phyloP scores from a whole-genome alignment of 2,329 filamentous ascomycete genomes.

The Fusarium sp. region DNA sequence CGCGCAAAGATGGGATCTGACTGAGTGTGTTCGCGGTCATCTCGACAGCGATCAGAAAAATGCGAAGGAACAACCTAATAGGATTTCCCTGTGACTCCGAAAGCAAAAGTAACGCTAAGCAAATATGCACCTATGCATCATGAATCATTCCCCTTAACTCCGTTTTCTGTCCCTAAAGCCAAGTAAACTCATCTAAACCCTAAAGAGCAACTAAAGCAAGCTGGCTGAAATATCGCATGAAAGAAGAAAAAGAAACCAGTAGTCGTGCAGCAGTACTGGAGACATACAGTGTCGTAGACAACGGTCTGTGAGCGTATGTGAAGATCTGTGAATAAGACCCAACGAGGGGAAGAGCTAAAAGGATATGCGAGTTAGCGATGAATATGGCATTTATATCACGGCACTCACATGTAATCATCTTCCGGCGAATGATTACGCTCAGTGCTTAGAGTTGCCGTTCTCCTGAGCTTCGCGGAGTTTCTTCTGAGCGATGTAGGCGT shows the following conservation, averaged over 20 bases:
- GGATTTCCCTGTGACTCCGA: no score
- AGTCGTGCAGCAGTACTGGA: background rate
- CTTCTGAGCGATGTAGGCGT: constrained; percentile 45
- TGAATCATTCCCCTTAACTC: background rate
- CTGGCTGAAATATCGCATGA: background rate
- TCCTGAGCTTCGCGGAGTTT: background rate
- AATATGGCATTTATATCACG: accelerated
- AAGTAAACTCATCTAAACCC: background rate
- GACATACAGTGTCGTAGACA: background rate
- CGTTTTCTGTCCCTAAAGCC: background rate
- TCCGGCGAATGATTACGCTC: no score
- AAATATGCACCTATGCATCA: background rate
- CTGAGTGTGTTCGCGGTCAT: background rate
- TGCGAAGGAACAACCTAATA: background rate
- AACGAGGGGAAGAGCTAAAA: background rate
- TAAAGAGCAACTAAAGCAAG: background rate
- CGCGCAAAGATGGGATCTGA: accelerated
- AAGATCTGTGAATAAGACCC: background rate
- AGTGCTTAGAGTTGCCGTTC: background rate
- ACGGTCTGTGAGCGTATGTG: background rate
- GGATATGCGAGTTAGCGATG: background rate
- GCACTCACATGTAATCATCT: background rate
- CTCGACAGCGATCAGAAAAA: background rate
- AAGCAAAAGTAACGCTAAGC: background rate
- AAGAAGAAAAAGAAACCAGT: background rate